Conservation (phyloP, 352 stramenopile species). For the Phytopythium helicoides region DNA sequence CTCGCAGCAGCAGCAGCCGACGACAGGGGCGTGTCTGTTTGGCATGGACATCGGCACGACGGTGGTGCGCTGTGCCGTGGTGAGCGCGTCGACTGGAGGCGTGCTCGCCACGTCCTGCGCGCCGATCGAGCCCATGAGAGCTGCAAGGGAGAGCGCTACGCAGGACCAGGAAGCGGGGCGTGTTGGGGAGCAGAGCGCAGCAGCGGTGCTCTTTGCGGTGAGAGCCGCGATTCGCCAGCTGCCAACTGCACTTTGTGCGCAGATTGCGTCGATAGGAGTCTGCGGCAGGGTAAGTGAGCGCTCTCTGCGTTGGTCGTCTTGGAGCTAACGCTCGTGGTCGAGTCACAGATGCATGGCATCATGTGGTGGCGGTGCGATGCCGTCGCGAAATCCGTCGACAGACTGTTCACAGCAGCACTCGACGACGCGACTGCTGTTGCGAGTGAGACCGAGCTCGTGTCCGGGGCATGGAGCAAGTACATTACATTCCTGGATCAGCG, state of each 20-base stretch:
- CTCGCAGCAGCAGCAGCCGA: background rate
- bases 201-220: slow-evolving; percentile 31
- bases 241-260: slow-evolving; percentile 11
- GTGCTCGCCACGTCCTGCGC: slow-evolving; percentile 31
- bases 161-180: background rate
- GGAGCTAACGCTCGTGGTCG: background rate
- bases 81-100: slow-evolving; percentile 20
- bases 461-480: slow-evolving; percentile 54
- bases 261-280: slow-evolving; percentile 42
- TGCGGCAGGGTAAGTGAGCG: slow-evolving; percentile 50
- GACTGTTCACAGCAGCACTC: slow-evolving; percentile 7
- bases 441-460: background rate
- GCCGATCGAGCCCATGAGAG: slow-evolving; percentile 12
- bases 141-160: slow-evolving; percentile 3
- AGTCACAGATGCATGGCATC: slow-evolving; percentile 72
- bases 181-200: slow-evolving; percentile 25
- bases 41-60: slow-evolving; percentile 71
- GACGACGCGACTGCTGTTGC: background rate
- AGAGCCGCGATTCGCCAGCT: slow-evolving; percentile 23
- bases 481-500: slow-evolving; percentile 72
- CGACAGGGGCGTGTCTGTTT: slow-evolving; percentile 20
- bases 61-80: slow-evolving; percentile 58
- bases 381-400: slow-evolving; percentile 18
- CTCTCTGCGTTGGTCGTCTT: background rate
- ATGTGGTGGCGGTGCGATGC: slow-evolving; percentile 60